Percentiles rank a stretch among this genome's conserved stretches.
phyloP scores from a whole-genome alignment of 768 basidiomycete genomes.

The Termitomyces sp. region DNA sequence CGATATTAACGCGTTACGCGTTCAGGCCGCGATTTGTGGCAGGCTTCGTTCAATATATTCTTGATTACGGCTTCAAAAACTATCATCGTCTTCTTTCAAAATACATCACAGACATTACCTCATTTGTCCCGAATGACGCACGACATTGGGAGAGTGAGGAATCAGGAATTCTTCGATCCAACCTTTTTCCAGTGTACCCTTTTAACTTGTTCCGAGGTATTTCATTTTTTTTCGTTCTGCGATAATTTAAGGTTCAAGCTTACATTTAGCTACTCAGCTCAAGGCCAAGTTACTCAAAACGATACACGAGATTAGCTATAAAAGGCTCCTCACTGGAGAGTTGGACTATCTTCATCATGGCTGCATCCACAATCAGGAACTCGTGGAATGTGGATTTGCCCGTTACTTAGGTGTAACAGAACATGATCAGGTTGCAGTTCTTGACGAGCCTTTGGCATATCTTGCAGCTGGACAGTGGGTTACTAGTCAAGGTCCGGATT shows the following conservation, averaged over 20 bases:
- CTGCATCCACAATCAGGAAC: not conserved
- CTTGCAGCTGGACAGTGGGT: conserved; percentile 1
- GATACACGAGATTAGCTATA: not conserved
- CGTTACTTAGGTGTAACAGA: not conserved
- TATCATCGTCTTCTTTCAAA: not conserved
- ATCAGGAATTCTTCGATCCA: not conserved
- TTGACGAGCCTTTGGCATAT: not conserved
- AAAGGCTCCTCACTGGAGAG: not conserved
- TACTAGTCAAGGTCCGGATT: not conserved
- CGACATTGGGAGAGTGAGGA: not conserved
- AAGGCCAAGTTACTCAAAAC: not conserved
- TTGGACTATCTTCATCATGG: not conserved
- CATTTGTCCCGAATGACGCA: not conserved
- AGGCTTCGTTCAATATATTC: not conserved
- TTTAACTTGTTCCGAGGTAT: not conserved
- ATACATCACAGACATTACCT: not conserved
- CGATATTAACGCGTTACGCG: not conserved
- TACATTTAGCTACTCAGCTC: not conserved
- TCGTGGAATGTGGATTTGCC: conserved; percentile 2
- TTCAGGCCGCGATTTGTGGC: not conserved
- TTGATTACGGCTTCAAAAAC: not conserved
- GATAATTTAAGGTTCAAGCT: not conserved
- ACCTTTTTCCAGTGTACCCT: not conserved
- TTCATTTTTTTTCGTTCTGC: not conserved
- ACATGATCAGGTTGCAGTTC: not conserved